Conservation (phyloP, 345 rosid genomes). For the Gossypium rotundifolium region DNA sequence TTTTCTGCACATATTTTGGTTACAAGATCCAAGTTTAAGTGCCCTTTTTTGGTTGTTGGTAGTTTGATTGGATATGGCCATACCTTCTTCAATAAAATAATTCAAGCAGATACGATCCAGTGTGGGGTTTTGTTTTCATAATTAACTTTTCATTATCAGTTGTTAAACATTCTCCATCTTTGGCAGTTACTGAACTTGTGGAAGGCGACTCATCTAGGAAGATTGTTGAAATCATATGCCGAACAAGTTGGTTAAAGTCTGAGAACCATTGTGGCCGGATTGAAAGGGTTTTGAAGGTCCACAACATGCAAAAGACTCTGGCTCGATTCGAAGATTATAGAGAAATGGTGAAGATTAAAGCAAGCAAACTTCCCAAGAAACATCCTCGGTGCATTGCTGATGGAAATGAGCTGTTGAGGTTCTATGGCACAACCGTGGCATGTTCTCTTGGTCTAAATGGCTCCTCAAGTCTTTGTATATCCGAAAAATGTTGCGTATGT, state of each 20-base stretch:
- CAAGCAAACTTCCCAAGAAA: conserved; percentile 78
- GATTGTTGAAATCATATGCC: conserved; percentile 94
- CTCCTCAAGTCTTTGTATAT: conserved; percentile 65
- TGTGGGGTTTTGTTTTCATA: neutral
- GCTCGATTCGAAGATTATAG: conserved; percentile 91
- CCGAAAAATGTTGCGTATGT: conserved; percentile 79
- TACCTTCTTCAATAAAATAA: neutral
- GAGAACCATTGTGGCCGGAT: conserved; percentile 87
- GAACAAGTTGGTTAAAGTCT: conserved; percentile 84
- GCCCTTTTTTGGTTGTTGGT: no score
- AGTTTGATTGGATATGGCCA: neutral
- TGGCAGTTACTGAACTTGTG: conserved; percentile 84
- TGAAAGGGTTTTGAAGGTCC: conserved; percentile 87
- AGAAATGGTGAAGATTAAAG: conserved; percentile 78
- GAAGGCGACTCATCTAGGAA: conserved; percentile 98
- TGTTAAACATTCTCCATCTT: conserved; percentile 12
- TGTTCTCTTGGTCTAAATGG: conserved; percentile 87
- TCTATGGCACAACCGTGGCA: conserved; percentile 77
- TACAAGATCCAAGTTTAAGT: neutral
- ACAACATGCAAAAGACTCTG: conserved; percentile 88
- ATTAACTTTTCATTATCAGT: conserved; percentile 5
- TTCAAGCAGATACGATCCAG: neutral
- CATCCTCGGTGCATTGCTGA: conserved; percentile 95
- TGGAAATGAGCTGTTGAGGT: conserved; percentile 91
- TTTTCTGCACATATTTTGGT: neutral